These are phyloP conservation scores for Claviceps fusiformis DNA, from an alignment of 2,329 filamentous ascomycete species.

Conservation along the genomic window DNA sequence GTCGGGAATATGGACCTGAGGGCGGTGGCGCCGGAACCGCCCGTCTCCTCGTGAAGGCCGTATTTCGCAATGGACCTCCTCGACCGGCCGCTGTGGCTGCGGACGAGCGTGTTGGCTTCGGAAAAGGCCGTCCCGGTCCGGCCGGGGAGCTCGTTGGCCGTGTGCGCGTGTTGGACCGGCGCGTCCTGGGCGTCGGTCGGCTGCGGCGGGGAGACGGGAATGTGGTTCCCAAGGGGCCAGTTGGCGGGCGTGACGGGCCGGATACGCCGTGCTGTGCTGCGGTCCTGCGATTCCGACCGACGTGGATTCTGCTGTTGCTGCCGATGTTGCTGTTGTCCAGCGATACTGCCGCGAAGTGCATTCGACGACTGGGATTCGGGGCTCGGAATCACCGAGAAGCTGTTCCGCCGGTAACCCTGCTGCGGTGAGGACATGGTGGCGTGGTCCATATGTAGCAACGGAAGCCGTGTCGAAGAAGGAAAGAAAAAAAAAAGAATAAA, in stretches of 20 bases:
- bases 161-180: too few species aligned
- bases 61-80: conserved; percentile 44
- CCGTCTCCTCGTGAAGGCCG: conserved; percentile 25
- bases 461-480: neutral
- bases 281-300: conserved; percentile 24
- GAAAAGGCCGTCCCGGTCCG: conserved; percentile 36
- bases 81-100: conserved; percentile 33
- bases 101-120: conserved; percentile 33
- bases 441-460: too few species aligned
- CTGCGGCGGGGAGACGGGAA: too few species aligned
- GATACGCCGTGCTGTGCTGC: conserved; percentile 7
- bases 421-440: neutral
- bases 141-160: too few species aligned
- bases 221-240: too few species aligned
- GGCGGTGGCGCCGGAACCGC: conserved; percentile 14
- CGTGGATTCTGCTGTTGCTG: conserved; percentile 13
- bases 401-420: neutral
- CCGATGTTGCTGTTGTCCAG: conserved; percentile 10
- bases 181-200: too few species aligned
- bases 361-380: conserved; percentile 22
- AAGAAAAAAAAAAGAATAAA: too few species aligned
- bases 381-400: conserved; percentile 44
- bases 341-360: conserved; percentile 9
- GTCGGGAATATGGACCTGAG: conserved; percentile 64
- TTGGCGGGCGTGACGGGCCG: neutral